A percentile compares a stretch with the other conserved stretches of the same genome.
Evolutionary conservation across 768 basidiomycete genomes (phyloP).

Genomic region (Mycena vulgaris): DNA sequence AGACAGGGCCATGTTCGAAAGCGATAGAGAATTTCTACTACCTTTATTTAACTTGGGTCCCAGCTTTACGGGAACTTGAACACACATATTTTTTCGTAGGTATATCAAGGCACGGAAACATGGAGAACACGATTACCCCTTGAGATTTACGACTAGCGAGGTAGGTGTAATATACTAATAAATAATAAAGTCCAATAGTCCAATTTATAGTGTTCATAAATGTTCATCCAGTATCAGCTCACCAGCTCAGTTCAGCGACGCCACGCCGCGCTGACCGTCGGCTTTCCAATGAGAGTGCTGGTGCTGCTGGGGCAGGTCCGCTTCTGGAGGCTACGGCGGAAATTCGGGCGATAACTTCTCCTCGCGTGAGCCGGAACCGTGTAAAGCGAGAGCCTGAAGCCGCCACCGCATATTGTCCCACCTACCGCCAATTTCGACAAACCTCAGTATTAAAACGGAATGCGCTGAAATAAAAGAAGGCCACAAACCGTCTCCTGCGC

Average conservation of each 20-base stretch:
- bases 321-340: constrained; percentile 28
- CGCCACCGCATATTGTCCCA: constrained; percentile 15
- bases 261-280: constrained; percentile 25
- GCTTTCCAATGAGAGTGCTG: constrained; percentile 24
- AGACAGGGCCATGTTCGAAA: constrained; percentile 22
- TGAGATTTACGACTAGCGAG: constrained; percentile 20
- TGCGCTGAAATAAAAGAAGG: constrained; percentile 6
- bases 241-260: constrained; percentile 23
- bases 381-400: constrained; percentile 23
- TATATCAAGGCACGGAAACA: constrained; percentile 21
- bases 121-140: constrained; percentile 29
- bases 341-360: constrained; percentile 29
- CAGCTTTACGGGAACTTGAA: constrained; percentile 18
- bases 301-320: constrained; percentile 28
- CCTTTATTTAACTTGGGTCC: constrained; percentile 17
- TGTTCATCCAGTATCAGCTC: constrained; percentile 23
- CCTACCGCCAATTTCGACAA: constrained; percentile 18
- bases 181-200: constrained; percentile 30
- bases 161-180: constrained; percentile 26
- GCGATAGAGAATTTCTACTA: constrained; percentile 14
- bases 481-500: constrained; percentile 9
- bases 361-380: constrained; percentile 21
- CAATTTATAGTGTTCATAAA: constrained; percentile 25
- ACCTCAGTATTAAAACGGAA: constrained; percentile 13
- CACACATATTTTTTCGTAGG: constrained; percentile 14